Percentiles rank a stretch among this genome's conserved stretches.
Conservation (phyloP, 306 rosid genomes). For the Trifolium pratense region DNA sequence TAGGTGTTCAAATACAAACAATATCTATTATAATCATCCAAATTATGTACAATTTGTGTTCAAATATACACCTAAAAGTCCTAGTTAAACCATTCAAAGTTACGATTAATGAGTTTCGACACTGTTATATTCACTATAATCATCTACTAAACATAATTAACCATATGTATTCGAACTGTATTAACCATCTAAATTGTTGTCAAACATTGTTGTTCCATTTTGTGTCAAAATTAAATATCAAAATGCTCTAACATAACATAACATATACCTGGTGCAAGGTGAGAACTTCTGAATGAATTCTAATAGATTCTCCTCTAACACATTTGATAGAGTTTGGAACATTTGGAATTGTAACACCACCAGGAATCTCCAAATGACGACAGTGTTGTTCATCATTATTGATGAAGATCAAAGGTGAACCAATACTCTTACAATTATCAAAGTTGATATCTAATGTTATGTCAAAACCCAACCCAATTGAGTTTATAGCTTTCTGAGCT, state of each 20-base stretch:
- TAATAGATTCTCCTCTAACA: slow-evolving; percentile 70
- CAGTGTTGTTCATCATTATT: slow-evolving; percentile 30
- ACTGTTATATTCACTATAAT: no score
- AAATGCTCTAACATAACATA: neutral
- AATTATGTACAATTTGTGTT: no score
- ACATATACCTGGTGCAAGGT: slow-evolving; percentile 64
- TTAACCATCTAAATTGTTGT: no score
- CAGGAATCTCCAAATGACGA: slow-evolving; percentile 62
- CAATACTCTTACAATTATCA: slow-evolving; percentile 50
- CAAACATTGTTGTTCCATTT: no score
- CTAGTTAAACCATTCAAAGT: no score
- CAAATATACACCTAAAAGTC: no score
- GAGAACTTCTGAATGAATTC: slow-evolving; percentile 71
- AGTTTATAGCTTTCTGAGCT: slow-evolving; percentile 67
- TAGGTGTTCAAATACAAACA: no score
- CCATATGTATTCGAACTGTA: no score
- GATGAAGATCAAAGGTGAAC: slow-evolving; percentile 63
- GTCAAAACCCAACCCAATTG: slow-evolving; percentile 69
- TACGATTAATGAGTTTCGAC: no score
- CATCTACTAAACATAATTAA: no score
- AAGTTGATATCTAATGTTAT: slow-evolving; percentile 45
- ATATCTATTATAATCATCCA: no score
- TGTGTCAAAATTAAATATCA: no score
- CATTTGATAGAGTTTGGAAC: slow-evolving; percentile 72
- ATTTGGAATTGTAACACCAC: slow-evolving; percentile 64